Conservation (phyloP, 2,329 filamentous ascomycete genomes). For the Fonsecaea monophora region DNA sequence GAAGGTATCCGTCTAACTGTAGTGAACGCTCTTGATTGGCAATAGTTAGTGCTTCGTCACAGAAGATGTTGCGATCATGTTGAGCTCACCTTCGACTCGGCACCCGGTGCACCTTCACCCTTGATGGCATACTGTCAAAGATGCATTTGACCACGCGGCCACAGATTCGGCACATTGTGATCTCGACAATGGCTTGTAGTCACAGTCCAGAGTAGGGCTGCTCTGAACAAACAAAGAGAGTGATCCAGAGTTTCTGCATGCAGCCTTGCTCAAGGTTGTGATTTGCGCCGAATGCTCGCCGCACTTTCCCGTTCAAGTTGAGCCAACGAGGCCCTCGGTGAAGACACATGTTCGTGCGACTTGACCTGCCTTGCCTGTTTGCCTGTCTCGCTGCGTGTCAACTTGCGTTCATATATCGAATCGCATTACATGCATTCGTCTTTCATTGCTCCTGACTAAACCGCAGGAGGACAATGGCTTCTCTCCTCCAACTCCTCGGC, state of each 20-base stretch:
- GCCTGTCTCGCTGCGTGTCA: neutral
- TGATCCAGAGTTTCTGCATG: neutral
- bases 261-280: constrained; percentile 6
- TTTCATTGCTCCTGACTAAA: constrained; percentile 8
- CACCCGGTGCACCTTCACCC: constrained; percentile 32
- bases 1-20: constrained; percentile 32
- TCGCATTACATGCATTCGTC: constrained; percentile 13
- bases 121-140: constrained; percentile 41
- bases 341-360: constrained; percentile 2
- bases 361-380: too few relatives aligned
- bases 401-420: constrained; percentile 3
- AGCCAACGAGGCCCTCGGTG: neutral
- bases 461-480: constrained; percentile 36
- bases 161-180: constrained; percentile 41
- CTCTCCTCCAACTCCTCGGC: constrained; percentile 37
- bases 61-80: neutral
- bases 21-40: constrained; percentile 32
- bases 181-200: neutral
- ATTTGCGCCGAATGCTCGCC: constrained; percentile 22
- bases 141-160: constrained; percentile 40
- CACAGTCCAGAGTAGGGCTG: neutral
- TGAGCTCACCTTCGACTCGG: constrained; percentile 35
- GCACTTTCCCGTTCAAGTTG: constrained; percentile 25
- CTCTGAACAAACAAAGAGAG: constrained; percentile 2
- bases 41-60: constrained; percentile 12